These are phyloP conservation scores for Acanthamoeba culbertsoni DNA, from an alignment of 208 protist genomes.

Conservation along the genomic window DNA sequence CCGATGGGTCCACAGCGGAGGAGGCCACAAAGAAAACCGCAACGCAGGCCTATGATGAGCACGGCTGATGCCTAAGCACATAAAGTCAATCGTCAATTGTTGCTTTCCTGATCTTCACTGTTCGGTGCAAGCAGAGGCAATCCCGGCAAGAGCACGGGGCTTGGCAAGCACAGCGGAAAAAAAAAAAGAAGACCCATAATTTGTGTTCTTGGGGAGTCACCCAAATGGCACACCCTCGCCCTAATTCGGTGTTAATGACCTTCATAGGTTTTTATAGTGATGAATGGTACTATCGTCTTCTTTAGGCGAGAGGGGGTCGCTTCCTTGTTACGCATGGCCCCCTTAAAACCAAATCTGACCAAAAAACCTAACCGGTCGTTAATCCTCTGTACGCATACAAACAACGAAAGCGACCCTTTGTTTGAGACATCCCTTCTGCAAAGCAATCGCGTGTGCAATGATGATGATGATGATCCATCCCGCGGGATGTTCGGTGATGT, in stretches of 20 bases:
- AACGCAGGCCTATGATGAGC: slow-evolving; percentile 51
- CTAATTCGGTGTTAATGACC: background rate
- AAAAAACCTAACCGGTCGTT: background rate
- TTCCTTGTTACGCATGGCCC: slow-evolving; percentile 23
- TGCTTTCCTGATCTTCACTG: too few species aligned
- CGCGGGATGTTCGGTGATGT: too few species aligned
- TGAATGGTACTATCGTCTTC: slow-evolving; percentile 18
- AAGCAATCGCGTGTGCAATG: background rate
- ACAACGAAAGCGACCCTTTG: background rate
- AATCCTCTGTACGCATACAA: background rate
- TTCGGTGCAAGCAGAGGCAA: too few species aligned
- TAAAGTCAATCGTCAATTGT: background rate
- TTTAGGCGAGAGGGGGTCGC: background rate
- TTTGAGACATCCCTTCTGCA: too few species aligned
- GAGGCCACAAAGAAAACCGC: slow-evolving; percentile 16
- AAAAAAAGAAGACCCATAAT: background rate
- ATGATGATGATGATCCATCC: background rate
- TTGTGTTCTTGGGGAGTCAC: too few species aligned
- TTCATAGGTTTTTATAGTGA: background rate
- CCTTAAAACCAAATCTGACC: background rate
- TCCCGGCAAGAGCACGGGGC: too few species aligned
- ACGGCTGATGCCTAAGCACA: background rate
- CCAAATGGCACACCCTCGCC: too few species aligned
- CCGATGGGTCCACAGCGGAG: slow-evolving; percentile 46
- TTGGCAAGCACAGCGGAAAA: background rate